These are phyloP conservation scores for Nelumbo lutea DNA, from an alignment of 164 flowering plant species.

Conservation along the genomic window DNA sequence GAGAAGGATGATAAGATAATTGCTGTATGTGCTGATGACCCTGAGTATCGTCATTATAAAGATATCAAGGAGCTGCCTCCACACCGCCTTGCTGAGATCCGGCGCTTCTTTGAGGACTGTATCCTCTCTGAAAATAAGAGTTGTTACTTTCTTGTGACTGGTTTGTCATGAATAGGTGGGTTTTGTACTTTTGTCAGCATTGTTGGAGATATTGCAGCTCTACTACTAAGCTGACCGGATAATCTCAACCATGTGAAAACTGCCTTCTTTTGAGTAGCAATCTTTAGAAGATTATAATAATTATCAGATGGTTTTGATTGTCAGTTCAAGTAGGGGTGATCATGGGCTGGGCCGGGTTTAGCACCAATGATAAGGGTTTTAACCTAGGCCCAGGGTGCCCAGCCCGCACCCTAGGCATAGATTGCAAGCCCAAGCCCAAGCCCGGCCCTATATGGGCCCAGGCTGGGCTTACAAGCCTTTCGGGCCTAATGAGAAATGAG, in stretches of 20 bases:
- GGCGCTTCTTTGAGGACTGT: constrained; percentile 79
- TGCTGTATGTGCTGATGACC: constrained; percentile 74
- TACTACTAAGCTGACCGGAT: not conserved
- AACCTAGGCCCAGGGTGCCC: no score
- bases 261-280: not conserved
- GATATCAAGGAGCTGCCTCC: constrained; percentile 59
- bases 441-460: no score
- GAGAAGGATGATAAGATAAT: constrained; percentile 73
- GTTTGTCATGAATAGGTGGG: not conserved
- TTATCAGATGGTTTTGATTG: not conserved
- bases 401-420: no score
- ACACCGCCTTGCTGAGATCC: constrained; percentile 66
- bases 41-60: constrained; percentile 51
- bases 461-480: no score
- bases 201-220: not conserved
- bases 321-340: not conserved
- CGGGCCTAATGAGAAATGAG: no score
- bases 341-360: no score
- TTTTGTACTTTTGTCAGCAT: not conserved
- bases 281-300: not conserved
- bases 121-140: constrained; percentile 12
- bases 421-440: no score
- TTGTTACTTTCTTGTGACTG: not conserved
- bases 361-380: no score
- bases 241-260: not conserved